Evolutionary conservation across 768 basidiomycete species (phyloP), one percentile per base, ranked within the genome.

Genomic region (Macrolepiota dolichaula): DNA sequence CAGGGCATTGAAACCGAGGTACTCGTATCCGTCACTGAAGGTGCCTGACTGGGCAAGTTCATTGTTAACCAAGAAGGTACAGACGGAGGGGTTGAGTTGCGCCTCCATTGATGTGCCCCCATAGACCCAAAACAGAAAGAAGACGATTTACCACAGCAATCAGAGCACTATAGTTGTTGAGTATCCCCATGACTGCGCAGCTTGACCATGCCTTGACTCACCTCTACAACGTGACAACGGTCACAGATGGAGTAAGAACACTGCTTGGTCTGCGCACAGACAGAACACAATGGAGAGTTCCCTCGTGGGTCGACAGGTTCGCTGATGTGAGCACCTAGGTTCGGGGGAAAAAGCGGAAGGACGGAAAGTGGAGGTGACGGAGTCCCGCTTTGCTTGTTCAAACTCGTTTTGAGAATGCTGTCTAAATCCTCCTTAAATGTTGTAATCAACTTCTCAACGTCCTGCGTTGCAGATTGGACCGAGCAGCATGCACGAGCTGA

Each of bases 231-330:
- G 62, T 70, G 70, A 64, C 79, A 81, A 53, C 71, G 69, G 13
- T 63, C 68, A 62, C 79, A 80, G 37, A 70, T 70, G 61, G 66
- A 76, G 76, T 74, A 76, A 2, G 70, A 67, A 15, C 67, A 69
- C 37, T 66, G 65, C 53, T 70, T 72, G 56, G 67, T 68, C 61
- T 67, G 67, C 32, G 70, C 71, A 62, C 77, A 79, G 1, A 67
- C 55, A n/a, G 72, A 73, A 63, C 77, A 78, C 65, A 73, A 19
- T 15, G 52, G 52, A 11, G 57, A 49, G 19, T 42, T 25, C 5
- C 46, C 22, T 4, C 54, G 46, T 2, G 36, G 13, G 12, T 49
- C n/a, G 19, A 38, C 29, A 36, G 67, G 62, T 40, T 60, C n/a
- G 17, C 50, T 13, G 24, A 46, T 24, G 38, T 67, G 62, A 50